Conservation (phyloP, 75 land plant genomes). For the Selaginella moellendorffii region DNA sequence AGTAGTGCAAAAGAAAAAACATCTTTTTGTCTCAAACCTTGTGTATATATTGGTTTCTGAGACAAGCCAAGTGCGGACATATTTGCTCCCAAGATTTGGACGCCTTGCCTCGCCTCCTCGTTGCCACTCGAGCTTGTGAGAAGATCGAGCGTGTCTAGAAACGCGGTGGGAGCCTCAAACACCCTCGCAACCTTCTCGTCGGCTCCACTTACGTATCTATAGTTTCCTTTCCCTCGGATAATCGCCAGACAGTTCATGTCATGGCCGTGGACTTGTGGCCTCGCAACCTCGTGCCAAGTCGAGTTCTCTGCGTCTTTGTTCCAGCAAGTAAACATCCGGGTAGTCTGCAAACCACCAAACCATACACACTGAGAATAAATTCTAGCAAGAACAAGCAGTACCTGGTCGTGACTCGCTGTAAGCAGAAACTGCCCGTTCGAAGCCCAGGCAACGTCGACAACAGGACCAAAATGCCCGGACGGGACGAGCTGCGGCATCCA, state of each 20-base stretch:
- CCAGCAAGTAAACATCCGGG: slow-evolving; percentile 78
- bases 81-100: slow-evolving; percentile 84
- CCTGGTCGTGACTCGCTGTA: slow-evolving; percentile 99
- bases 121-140: slow-evolving; percentile 16
- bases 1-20: too few relatives aligned
- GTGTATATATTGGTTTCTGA: slow-evolving; percentile 84
- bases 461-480: slow-evolving; percentile 75
- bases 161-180: slow-evolving; percentile 86
- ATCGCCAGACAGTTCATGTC: slow-evolving; percentile 76
- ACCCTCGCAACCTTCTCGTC: slow-evolving; percentile 98
- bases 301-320: slow-evolving; percentile 5
- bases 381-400: slow-evolving; percentile 11
- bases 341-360: slow-evolving; percentile 45
- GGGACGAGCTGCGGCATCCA: slow-evolving; percentile 93
- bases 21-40: slow-evolving; percentile 22
- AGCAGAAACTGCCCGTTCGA: slow-evolving; percentile 50
- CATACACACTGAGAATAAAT: too few relatives aligned
- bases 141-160: slow-evolving; percentile 61
- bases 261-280: slow-evolving; percentile 99
- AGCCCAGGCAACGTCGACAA: slow-evolving; percentile 72
- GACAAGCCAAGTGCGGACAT: slow-evolving; percentile 98
- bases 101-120: slow-evolving; percentile 36
- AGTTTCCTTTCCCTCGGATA: slow-evolving; percentile 63
- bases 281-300: slow-evolving; percentile 89
- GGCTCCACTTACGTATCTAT: slow-evolving; percentile 90